Percentiles rank a stretch among this genome's conserved stretches.
Conservation (phyloP, 108 stramenopile species). For the Fragilaria radians region DNA sequence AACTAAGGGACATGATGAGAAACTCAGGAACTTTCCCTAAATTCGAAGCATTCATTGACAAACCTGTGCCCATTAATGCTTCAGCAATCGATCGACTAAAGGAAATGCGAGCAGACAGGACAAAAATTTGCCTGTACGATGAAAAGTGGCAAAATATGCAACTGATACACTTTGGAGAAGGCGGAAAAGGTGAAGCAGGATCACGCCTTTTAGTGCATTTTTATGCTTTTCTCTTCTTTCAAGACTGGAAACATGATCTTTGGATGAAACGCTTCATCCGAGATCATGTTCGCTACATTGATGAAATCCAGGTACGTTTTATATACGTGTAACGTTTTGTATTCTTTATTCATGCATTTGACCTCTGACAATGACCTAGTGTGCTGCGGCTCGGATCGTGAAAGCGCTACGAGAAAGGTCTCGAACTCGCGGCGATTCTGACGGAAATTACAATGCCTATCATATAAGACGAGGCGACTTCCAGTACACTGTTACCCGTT, state of each 20-base stretch:
- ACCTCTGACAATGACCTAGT: slow-evolving; percentile 15
- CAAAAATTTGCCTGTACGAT: slow-evolving; percentile 67
- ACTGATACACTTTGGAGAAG: slow-evolving; percentile 67
- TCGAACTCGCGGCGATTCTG: slow-evolving; percentile 10
- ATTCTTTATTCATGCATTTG: too few relatives aligned
- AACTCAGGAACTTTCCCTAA: slow-evolving; percentile 15
- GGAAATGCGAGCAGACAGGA: slow-evolving; percentile 53
- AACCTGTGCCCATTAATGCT: slow-evolving; percentile 69
- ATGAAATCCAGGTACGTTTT: slow-evolving; percentile 60
- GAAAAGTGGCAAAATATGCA: slow-evolving; percentile 48
- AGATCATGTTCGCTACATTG: slow-evolving; percentile 85
- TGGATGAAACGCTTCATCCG: slow-evolving; percentile 77
- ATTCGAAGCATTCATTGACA: slow-evolving; percentile 22
- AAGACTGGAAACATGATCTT: slow-evolving; percentile 77
- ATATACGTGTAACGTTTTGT: too few relatives aligned
- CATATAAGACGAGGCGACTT: slow-evolving; percentile 85
- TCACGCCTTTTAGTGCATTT: slow-evolving; percentile 80
- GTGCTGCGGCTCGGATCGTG: slow-evolving; percentile 85
- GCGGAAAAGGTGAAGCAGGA: slow-evolving; percentile 30
- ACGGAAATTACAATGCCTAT: slow-evolving; percentile 61
- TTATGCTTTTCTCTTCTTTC: slow-evolving; percentile 89
- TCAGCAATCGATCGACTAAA: slow-evolving; percentile 53
- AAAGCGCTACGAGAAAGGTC: slow-evolving; percentile 56
- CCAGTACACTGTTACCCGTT: slow-evolving; percentile 61
- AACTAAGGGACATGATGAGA: slow-evolving; percentile 32